Base-by-base conservation (phyloP, 2,329 filamentous ascomycete genomes). In the Balansia obtecta region DNA sequence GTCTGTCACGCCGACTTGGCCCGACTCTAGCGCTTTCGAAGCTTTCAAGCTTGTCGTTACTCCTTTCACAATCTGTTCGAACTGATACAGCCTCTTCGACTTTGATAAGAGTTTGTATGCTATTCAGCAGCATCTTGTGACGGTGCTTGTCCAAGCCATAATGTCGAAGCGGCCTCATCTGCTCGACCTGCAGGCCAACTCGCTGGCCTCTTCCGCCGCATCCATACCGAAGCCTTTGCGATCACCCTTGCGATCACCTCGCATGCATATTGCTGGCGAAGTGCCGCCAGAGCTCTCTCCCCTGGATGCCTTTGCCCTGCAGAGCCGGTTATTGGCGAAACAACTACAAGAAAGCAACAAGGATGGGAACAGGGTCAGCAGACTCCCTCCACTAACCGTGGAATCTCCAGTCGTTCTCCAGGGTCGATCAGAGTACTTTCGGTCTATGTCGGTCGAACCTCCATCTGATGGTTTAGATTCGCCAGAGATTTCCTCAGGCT, bases 281-380 rank as follows among this genome's bases (percentile, higher is more conserved):
- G 78, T 86, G 1, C 91, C 93, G 18, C 93, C 93, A 5, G 86
- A 93, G 48, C 76, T 97, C 51, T 97, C 93, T 8, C 93, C 93
- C 11, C 78, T 98, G 56, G 93, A 98, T 74, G 91, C 91, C 45
- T 94, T 98, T 64, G 91, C 91, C 20, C 77, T 91, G 54, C 91
- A 97, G 63, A 94, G 90, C 59, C 84, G 91, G 52, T 71, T 94
- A 59, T 77, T 98, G 48, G 89, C 89, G 39, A 86, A 82, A 68
- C 86, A 95, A 67, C 80, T 98, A 54, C 85, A 95, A 65, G 84
- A 93, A 58, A 83, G 80, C 55, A 78, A 80, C 61, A 82, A 79
- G 61, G 78, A 79, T 54, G 89, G 87, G 46, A 81, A 83, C 56
- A 80, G 90, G 52, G 79, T 96, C 68, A 96, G 90, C 68, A 80